These are phyloP conservation scores for Myxozyma udenii DNA, from an alignment of 805 yeast species.

Conservation along the genomic window DNA sequence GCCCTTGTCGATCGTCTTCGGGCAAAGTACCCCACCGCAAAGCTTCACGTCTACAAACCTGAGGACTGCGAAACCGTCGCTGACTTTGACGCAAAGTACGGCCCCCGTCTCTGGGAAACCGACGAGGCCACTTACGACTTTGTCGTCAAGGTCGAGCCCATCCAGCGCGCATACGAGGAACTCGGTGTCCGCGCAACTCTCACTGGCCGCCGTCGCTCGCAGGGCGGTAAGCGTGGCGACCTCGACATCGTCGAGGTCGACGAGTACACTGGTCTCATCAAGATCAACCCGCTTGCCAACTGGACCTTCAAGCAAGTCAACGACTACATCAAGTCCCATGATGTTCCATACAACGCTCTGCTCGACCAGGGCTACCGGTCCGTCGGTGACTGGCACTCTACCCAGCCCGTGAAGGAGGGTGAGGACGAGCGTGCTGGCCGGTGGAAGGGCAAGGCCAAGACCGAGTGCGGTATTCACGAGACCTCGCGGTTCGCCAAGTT, in stretches of 20 bases:
- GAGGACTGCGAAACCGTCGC: constrained; percentile 50
- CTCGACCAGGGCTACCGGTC: constrained; percentile 85
- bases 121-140: constrained; percentile 81
- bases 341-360: constrained; percentile 82
- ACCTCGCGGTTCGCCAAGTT: constrained; percentile 69
- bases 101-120: constrained; percentile 76
- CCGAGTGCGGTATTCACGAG: constrained; percentile 94
- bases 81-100: constrained; percentile 67
- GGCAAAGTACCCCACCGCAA: constrained; percentile 51
- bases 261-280: constrained; percentile 62
- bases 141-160: constrained; percentile 88
- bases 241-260: constrained; percentile 78
- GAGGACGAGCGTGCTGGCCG: constrained; percentile 97
- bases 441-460: constrained; percentile 89
- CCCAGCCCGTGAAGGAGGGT: constrained; percentile 82
- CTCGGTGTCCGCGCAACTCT: constrained; percentile 76
- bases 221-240: constrained; percentile 76
- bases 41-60: constrained; percentile 68
- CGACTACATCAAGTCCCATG: constrained; percentile 60
- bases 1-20: constrained; percentile 63
- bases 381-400: constrained; percentile 93
- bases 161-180: constrained; percentile 75
- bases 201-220: constrained; percentile 87
- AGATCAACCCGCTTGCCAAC: constrained; percentile 82
- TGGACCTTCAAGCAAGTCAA: constrained; percentile 78